Evolutionary conservation across 768 basidiomycete species (phyloP).

Genomic region (Asterophora parasitica): DNA sequence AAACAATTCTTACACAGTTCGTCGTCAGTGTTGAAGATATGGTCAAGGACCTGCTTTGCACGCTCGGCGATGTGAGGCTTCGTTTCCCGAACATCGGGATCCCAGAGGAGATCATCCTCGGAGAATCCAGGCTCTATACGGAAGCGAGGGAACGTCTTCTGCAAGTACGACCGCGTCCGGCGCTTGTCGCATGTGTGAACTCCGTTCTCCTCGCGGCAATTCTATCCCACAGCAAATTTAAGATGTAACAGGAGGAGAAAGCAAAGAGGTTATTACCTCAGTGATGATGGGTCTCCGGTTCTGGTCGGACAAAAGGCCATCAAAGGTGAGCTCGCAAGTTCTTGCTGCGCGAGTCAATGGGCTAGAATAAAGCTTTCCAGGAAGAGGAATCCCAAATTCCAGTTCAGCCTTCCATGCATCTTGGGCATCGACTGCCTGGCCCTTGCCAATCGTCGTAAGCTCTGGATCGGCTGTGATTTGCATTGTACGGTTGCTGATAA

Average conservation of each 20-base stretch:
- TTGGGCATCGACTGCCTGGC: constrained; percentile 47
- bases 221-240: constrained; percentile 34
- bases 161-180: constrained; percentile 44
- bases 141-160: constrained; percentile 45
- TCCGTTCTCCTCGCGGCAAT: constrained; percentile 63
- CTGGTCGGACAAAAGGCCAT: constrained; percentile 23
- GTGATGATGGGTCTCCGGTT: constrained; percentile 34
- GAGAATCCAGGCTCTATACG: constrained; percentile 52
- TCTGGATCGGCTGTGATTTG: constrained; percentile 54
- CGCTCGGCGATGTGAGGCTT: constrained; percentile 40
- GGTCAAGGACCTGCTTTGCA: constrained; percentile 48
- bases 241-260: not conserved
- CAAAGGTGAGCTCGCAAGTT: constrained; percentile 54
- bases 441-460: constrained; percentile 53
- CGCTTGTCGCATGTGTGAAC: constrained; percentile 73
- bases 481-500: too few relatives aligned
- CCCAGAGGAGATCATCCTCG: constrained; percentile 65
- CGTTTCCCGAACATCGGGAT: constrained; percentile 50
- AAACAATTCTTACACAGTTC: constrained; percentile 38
- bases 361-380: constrained; percentile 55
- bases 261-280: constrained; percentile 40
- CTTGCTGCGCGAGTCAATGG: constrained; percentile 60
- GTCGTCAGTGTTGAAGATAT: constrained; percentile 45
- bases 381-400: constrained; percentile 40
- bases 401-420: constrained; percentile 48